phyloP scores from a whole-genome alignment of 1,139 yeast genomes.

The Blastobotrys apis region DNA sequence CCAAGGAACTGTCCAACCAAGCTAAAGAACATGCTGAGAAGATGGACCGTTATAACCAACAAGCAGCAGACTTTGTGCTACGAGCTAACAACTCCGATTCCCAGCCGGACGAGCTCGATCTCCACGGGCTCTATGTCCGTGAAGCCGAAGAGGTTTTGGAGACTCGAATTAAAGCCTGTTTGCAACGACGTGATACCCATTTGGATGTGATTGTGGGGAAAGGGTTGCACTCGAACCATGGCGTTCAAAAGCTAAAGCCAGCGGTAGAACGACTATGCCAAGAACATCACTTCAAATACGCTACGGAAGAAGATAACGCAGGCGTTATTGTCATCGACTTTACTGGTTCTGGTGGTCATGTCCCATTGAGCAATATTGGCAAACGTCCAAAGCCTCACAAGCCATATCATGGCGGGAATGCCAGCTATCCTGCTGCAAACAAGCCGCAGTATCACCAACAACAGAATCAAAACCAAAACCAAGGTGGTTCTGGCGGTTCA shows the following conservation, averaged over 20 bases:
- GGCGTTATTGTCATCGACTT: slow-evolving; percentile 79
- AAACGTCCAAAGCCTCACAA: slow-evolving; percentile 18
- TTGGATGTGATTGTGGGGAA: slow-evolving; percentile 81
- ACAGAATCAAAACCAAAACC: slow-evolving; percentile 29
- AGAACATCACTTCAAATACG: slow-evolving; percentile 56
- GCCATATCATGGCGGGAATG: no score
- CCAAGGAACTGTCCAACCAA: slow-evolving; percentile 66
- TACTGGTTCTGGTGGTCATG: slow-evolving; percentile 39
- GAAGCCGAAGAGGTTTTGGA: slow-evolving; percentile 81
- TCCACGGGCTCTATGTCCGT: slow-evolving; percentile 85
- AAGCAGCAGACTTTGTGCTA: slow-evolving; percentile 91
- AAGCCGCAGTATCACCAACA: slow-evolving; percentile 27
- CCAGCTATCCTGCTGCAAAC: slow-evolving; percentile 7
- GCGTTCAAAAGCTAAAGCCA: slow-evolving; percentile 76
- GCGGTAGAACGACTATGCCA: slow-evolving; percentile 76
- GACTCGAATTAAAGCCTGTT: slow-evolving; percentile 64
- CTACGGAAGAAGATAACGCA: slow-evolving; percentile 63
- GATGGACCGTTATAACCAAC: slow-evolving; percentile 66
- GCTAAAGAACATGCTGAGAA: slow-evolving; percentile 55
- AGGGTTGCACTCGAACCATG: slow-evolving; percentile 80
- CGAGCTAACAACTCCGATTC: slow-evolving; percentile 84
- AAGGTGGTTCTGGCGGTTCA: slow-evolving; percentile 24
- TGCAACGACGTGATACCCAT: slow-evolving; percentile 52
- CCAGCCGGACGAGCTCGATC: slow-evolving; percentile 77
- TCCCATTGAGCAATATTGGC: slow-evolving; percentile 23